Percentiles rank a stretch among this genome's conserved stretches.
Conservation (phyloP, 164 flowering plant species). For the Vitis rotundifolia region DNA sequence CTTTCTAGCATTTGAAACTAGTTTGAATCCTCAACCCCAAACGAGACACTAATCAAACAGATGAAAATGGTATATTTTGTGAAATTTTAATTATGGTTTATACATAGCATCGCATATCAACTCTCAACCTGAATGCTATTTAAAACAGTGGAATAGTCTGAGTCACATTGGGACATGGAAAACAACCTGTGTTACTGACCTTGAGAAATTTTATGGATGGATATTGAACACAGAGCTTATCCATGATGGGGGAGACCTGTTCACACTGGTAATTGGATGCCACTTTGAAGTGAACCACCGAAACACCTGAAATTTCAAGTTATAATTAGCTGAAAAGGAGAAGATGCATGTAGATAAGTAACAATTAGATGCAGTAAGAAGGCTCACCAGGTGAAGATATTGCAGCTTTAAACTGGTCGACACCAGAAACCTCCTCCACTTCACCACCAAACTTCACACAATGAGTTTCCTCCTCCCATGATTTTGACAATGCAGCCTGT, state of each 20-base stretch:
- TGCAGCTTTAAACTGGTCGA: constrained; percentile 70
- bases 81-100: no score
- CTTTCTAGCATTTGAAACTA: no score
- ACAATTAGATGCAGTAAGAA: not conserved
- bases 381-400: constrained; percentile 66
- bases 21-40: no score
- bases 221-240: constrained; percentile 55
- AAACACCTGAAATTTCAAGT: constrained; percentile 47
- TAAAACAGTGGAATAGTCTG: not conserved
- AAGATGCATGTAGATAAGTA: not conserved
- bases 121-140: not conserved
- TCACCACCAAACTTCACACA: constrained; percentile 73
- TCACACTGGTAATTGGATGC: constrained; percentile 54
- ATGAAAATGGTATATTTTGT: no score
- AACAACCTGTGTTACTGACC: constrained; percentile 30
- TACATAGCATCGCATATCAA: no score
- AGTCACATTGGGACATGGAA: no score
- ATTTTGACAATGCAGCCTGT: constrained; percentile 71
- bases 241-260: constrained; percentile 61
- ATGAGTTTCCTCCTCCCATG: constrained; percentile 58
- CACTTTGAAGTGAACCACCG: constrained; percentile 69
- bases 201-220: constrained; percentile 76
- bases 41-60: no score
- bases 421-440: constrained; percentile 66
- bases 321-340: not conserved